Evolutionary conservation across 169 alveolate genomes (phyloP), one percentile per base, ranked within the genome.

Genomic region (Babesia caballi): DNA sequence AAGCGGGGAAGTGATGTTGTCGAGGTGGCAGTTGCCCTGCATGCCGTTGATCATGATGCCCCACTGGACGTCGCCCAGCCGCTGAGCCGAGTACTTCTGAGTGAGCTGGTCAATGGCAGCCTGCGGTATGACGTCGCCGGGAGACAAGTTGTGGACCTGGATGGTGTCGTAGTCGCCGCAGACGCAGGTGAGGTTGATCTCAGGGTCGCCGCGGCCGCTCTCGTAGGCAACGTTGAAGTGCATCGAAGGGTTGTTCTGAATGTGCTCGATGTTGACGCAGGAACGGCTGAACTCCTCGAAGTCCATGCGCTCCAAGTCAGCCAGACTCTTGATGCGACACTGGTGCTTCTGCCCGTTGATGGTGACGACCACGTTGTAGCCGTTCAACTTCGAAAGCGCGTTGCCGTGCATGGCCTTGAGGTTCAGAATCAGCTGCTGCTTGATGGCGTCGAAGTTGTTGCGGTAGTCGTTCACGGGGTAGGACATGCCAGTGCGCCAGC

Each of bases 341-440:
- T 65, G 61, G 59, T 81, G 84, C 67, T 69, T 70, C 42, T 66
- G 52, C n/a, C 88, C 88, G 58, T 81, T 81, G 49, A 81, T 71
- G 28, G 68, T 58, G 21, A 81, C 88, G 33, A 35, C 38, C 23
- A 81, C 88, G 28, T 32, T 76, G 56, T 61, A 69, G 23, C 81
- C 71, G 51, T 65, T 52, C 11, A 81, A 42, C 56, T 50, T 47
- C 32, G 42, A 40, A 0, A 81, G 53, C 44, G 28, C 30, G 50
- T 71, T 52, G 23, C 88, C 88, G 50, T 70, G 84, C 84, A 70
- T 81, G 14, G 82, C 58, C 67, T 81, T 81, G 6, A 81, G 66
- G 67, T 66, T 81, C 19, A 71, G n/a, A 9, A 81, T 53, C 63
- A 81, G 67, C 66, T 63, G 80, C 21, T 58, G 57, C 53, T 69